Conservation (phyloP, 352 stramenopile genomes). For the Elongisporangium undulatum region DNA sequence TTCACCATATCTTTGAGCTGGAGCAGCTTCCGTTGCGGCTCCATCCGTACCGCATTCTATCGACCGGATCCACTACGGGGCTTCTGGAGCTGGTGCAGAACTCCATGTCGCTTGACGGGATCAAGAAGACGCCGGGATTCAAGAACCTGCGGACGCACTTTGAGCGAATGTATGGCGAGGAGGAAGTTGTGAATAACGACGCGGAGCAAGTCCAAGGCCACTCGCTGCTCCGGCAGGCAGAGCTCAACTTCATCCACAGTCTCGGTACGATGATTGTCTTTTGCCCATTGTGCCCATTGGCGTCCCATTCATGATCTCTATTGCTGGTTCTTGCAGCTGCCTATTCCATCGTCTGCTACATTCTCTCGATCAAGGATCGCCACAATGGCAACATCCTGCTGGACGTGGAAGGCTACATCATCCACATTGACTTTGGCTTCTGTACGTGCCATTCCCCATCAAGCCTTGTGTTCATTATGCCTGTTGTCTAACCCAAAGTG, state of each 20-base stretch:
- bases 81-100: conserved; percentile 96
- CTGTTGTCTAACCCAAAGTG: background rate
- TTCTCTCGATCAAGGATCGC: conserved; percentile 97
- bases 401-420: conserved; percentile 93
- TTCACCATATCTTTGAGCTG: conserved; percentile 91
- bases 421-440: conserved; percentile 99
- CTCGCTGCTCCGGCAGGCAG: conserved; percentile 47
- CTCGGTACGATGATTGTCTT: conserved; percentile 58
- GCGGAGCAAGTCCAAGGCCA: conserved; percentile 11
- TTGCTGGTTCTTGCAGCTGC: conserved; percentile 72
- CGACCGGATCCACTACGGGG: conserved; percentile 91
- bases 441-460: conserved; percentile 34
- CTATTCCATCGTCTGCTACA: conserved; percentile 98
- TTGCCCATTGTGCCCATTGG: conserved; percentile 64
- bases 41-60: conserved; percentile 95
- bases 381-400: conserved; percentile 99
- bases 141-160: conserved; percentile 92
- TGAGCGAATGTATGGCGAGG: conserved; percentile 87
- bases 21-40: conserved; percentile 91
- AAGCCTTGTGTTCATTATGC: background rate
- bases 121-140: conserved; percentile 91
- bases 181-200: conserved; percentile 30
- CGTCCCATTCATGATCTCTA: conserved; percentile 38
- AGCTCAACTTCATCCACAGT: conserved; percentile 83
- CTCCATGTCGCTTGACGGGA: conserved; percentile 94